Conservation (phyloP, 805 yeast species). For the Ascoidea rubescens region DNA sequence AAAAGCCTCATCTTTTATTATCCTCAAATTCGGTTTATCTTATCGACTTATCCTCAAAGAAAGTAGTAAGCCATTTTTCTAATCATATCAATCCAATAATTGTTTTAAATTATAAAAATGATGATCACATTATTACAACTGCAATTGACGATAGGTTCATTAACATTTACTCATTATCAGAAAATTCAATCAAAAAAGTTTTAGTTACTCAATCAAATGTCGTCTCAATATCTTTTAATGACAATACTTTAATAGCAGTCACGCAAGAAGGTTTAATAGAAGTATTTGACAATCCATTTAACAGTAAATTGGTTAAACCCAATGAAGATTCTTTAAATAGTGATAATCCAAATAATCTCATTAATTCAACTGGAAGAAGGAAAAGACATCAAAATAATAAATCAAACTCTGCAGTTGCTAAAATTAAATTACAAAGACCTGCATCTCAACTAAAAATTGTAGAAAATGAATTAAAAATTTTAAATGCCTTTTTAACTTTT, state of each 20-base stretch:
- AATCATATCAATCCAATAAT: slow-evolving; percentile 62
- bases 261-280: slow-evolving; percentile 72
- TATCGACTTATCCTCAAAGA: slow-evolving; percentile 25
- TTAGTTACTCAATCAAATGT: slow-evolving; percentile 62
- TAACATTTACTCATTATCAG: slow-evolving; percentile 43
- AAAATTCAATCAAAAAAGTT: slow-evolving; percentile 31
- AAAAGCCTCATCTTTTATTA: slow-evolving; percentile 30
- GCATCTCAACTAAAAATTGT: slow-evolving; percentile 11
- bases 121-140: slow-evolving; percentile 45
- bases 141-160: slow-evolving; percentile 76
- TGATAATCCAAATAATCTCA: neutral
- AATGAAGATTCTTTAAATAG: neutral
- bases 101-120: slow-evolving; percentile 23
- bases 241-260: slow-evolving; percentile 29
- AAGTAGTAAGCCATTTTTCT: slow-evolving; percentile 41
- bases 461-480: slow-evolving; percentile 17
- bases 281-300: slow-evolving; percentile 49
- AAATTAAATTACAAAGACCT: slow-evolving; percentile 35
- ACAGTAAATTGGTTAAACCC: slow-evolving; percentile 6
- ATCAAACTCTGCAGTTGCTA: slow-evolving; percentile 37
- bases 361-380: slow-evolving; percentile 4
- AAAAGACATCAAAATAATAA: slow-evolving; percentile 22
- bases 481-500: slow-evolving; percentile 19
- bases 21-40: slow-evolving; percentile 58
- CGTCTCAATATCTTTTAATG: slow-evolving; percentile 18